Evolutionary conservation across 2,329 filamentous ascomycete genomes (phyloP).

Genomic region (Pseudogymnoascus destructans): DNA sequence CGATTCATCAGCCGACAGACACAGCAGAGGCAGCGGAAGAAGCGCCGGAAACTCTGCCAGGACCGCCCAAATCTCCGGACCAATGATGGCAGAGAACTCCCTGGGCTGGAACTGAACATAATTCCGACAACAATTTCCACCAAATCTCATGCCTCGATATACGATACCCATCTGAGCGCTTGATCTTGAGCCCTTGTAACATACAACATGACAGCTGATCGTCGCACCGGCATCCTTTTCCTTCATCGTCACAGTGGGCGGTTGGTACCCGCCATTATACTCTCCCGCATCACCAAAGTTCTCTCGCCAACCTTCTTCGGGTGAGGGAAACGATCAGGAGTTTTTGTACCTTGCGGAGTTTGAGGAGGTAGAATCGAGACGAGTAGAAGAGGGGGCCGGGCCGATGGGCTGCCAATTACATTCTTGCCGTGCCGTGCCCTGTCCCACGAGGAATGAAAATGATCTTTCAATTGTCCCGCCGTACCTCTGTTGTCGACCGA

Average conservation of each 20-base stretch:
- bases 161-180: constrained; percentile 14
- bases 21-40: constrained; percentile 44
- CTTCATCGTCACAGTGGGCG: constrained; percentile 22
- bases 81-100: constrained; percentile 65
- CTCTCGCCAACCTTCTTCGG: constrained; percentile 19
- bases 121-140: constrained; percentile 9
- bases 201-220: constrained; percentile 14
- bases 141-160: constrained; percentile 12
- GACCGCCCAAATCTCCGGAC: constrained; percentile 57
- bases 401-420: not conserved
- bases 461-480: constrained; percentile 1
- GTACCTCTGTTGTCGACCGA: not conserved
- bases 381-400: constrained; percentile 10
- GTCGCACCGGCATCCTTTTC: constrained; percentile 18
- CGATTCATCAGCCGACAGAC: constrained; percentile 25
- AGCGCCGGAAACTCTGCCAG: constrained; percentile 33
- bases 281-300: constrained; percentile 21
- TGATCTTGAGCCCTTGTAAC: constrained; percentile 18
- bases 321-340: constrained; percentile 10
- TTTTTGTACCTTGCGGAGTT: constrained; percentile 15
- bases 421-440: not conserved
- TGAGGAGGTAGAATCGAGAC: constrained; percentile 12
- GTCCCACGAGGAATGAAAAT: not conserved
- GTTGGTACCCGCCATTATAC: constrained; percentile 22
- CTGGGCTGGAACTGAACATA: constrained; percentile 56